Evolutionary conservation across 768 basidiomycete species (phyloP).

Genomic region (Leccinum boreale): DNA sequence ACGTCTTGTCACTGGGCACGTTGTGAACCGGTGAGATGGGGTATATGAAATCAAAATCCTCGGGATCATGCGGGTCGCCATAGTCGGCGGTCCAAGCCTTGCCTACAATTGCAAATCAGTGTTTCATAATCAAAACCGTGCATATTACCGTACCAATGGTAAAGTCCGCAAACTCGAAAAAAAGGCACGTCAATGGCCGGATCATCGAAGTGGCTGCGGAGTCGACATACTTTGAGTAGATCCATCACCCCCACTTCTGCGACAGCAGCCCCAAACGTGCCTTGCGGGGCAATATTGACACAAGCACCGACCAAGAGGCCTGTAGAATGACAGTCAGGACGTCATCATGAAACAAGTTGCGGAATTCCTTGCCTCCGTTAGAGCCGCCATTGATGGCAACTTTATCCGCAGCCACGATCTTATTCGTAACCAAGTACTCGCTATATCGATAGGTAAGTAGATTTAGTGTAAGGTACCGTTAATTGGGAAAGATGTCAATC

Average conservation of each 20-base stretch:
- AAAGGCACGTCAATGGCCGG: not conserved
- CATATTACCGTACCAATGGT: conserved; percentile 54
- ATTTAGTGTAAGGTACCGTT: not conserved
- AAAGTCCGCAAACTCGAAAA: conserved; percentile 61
- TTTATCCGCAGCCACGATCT: conserved; percentile 65
- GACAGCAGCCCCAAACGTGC: conserved; percentile 71
- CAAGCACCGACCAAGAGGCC: conserved; percentile 85
- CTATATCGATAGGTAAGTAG: conserved; percentile 32
- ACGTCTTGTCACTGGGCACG: conserved; percentile 52
- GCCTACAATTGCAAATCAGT: conserved; percentile 36
- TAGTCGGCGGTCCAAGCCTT: conserved; percentile 79
- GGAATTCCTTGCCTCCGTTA: conserved; percentile 59
- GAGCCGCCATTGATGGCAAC: conserved; percentile 77
- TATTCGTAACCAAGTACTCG: conserved; percentile 68
- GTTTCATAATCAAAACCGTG: not conserved
- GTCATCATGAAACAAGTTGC: not conserved
- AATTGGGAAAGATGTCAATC: conserved; percentile 17
- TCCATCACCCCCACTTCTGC: conserved; percentile 84
- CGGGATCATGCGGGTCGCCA: conserved; percentile 67
- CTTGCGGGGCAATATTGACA: conserved; percentile 73
- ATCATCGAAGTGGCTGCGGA: not conserved
- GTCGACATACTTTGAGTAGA: conserved; percentile 57
- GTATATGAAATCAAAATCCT: conserved; percentile 83
- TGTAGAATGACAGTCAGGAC: conserved; percentile 22
- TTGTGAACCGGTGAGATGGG: conserved; percentile 82